Conservation (phyloP, 305 asterid species). For the Rubia peregrina region DNA sequence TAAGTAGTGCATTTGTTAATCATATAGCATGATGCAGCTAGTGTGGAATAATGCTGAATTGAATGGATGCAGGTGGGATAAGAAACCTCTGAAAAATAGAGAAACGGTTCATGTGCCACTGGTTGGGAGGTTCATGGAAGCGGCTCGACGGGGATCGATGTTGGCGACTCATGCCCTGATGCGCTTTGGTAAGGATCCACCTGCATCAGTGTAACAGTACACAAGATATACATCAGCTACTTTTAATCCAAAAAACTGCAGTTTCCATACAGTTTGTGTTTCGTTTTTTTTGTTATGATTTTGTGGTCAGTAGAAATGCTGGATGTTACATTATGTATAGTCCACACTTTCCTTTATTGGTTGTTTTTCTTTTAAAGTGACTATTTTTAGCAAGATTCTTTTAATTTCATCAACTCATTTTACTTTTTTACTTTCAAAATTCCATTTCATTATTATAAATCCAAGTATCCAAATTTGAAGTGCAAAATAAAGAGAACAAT, state of each 20-base stretch:
- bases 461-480: too few relatives aligned
- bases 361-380: too few relatives aligned
- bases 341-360: neutral
- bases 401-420: too few relatives aligned
- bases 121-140: slow-evolving; percentile 46
- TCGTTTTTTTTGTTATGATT: neutral
- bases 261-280: neutral
- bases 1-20: slow-evolving; percentile 22
- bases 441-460: too few relatives aligned
- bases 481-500: too few relatives aligned
- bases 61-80: slow-evolving; percentile 58
- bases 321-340: neutral
- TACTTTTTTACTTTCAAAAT: too few relatives aligned
- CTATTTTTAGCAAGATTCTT: too few relatives aligned
- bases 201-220: neutral
- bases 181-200: slow-evolving; percentile 82
- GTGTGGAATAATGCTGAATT: neutral
- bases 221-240: neutral
- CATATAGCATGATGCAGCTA: neutral
- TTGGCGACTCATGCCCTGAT: slow-evolving; percentile 62
- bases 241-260: neutral
- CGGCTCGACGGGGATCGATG: slow-evolving; percentile 54
- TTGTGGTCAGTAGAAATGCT: neutral
- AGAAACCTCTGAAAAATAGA: slow-evolving; percentile 57
- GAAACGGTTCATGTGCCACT: slow-evolving; percentile 56